These are phyloP conservation scores for Allium sativum DNA, from an alignment of 106 monocot species.

Conservation along the genomic window DNA sequence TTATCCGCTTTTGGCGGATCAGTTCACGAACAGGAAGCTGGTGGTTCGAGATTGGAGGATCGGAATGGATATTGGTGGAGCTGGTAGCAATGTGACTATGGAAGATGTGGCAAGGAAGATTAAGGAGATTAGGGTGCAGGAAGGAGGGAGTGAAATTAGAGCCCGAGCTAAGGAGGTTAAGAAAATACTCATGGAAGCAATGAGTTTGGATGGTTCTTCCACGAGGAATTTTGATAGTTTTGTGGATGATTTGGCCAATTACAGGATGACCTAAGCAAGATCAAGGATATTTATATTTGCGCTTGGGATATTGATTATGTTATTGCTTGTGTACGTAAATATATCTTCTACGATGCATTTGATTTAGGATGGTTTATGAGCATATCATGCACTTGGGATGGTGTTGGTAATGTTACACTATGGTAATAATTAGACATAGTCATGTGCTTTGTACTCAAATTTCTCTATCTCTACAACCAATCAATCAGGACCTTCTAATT, in stretches of 20 bases:
- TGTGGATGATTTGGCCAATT: slow-evolving; percentile 12
- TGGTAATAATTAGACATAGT: no score
- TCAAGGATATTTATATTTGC: neutral
- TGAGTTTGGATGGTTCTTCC: slow-evolving; percentile 17
- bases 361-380: no score
- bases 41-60: slow-evolving; percentile 49
- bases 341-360: no score
- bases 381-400: no score
- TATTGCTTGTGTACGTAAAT: no score
- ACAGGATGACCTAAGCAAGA: no score
- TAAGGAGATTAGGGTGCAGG: slow-evolving; percentile 4
- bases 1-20: slow-evolving; percentile 62
- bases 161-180: slow-evolving; percentile 14
- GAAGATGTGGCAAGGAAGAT: slow-evolving; percentile 21
- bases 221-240: slow-evolving; percentile 24
- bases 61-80: slow-evolving; percentile 18
- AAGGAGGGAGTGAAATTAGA: slow-evolving; percentile 13
- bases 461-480: no score
- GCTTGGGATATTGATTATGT: no score
- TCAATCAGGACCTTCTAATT: no score
- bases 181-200: slow-evolving; percentile 18
- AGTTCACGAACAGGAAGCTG: slow-evolving; percentile 51
- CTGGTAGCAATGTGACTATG: neutral
- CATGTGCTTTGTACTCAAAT: no score
- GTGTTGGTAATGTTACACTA: no score